These are phyloP conservation scores for Cercospora berteroae DNA, from an alignment of 2,329 filamentous ascomycete species.

Conservation along the genomic window DNA sequence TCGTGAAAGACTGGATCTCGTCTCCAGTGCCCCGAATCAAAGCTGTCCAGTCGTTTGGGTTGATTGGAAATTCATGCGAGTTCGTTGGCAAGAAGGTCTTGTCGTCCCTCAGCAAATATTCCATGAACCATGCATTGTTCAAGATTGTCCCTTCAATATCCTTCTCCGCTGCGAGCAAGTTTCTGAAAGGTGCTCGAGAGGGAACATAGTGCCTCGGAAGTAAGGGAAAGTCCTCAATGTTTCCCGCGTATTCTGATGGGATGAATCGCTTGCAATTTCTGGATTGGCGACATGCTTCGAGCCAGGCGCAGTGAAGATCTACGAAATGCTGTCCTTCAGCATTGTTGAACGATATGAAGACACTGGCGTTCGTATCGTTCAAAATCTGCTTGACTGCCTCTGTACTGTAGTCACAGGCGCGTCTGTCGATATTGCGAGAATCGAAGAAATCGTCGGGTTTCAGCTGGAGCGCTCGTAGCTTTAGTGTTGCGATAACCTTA, in stretches of 20 bases:
- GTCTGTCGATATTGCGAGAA: not conserved
- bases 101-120: not conserved
- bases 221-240: not conserved
- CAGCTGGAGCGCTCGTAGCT: not conserved
- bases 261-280: not conserved
- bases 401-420: not conserved
- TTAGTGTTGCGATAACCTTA: not conserved
- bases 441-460: not conserved
- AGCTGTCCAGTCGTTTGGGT: not conserved
- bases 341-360: not conserved
- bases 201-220: not conserved
- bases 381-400: not conserved
- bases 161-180: not conserved
- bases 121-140: not conserved
- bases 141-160: not conserved
- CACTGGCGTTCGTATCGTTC: not conserved
- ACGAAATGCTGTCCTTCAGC: not conserved
- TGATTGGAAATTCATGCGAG: not conserved
- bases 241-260: not conserved
- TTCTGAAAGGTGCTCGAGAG: not conserved
- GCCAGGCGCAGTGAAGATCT: not conserved
- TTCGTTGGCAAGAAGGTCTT: not conserved
- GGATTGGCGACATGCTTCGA: not conserved
- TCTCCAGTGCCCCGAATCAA: not conserved
- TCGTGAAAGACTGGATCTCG: not conserved